These are phyloP conservation scores for Pugionium cornutum DNA, from an alignment of 345 rosid genomes.

Conservation along the genomic window DNA sequence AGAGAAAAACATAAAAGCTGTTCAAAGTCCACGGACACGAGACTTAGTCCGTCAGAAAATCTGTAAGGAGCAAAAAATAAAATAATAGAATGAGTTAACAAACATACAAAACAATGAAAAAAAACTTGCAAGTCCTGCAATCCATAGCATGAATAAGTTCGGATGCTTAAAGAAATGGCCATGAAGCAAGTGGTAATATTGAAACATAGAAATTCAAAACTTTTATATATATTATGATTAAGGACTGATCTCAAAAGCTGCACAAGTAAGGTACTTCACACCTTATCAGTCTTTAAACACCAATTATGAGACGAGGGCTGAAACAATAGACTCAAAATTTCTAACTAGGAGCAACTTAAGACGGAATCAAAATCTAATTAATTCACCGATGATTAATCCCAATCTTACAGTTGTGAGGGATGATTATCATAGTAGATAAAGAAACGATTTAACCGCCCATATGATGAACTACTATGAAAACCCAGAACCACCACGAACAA, in stretches of 20 bases:
- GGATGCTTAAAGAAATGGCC: conserved; percentile 4
- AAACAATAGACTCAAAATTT: neutral
- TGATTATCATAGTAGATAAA: neutral
- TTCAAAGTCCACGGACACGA: conserved; percentile 8
- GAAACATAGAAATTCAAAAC: conserved; percentile 1
- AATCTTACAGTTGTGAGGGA: neutral
- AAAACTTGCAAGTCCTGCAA: conserved; percentile 6
- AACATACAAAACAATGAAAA: neutral
- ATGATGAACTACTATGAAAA: neutral
- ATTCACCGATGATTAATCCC: no score
- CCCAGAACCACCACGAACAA: conserved; percentile 26
- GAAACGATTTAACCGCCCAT: neutral
- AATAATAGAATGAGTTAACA: neutral
- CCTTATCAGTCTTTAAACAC: neutral
- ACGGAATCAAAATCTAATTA: conserved; percentile 8
- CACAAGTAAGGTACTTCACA: neutral
- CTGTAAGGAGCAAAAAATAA: conserved; percentile 5
- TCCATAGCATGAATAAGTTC: neutral
- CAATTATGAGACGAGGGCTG: neutral
- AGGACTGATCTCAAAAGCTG: neutral
- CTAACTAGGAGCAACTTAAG: neutral
- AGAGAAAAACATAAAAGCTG: conserved; percentile 20
- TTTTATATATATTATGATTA: neutral
- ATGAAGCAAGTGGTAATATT: conserved; percentile 10
- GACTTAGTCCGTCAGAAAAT: conserved; percentile 9